Conservation (phyloP, 495 filamentous ascomycete species). For the Parathielavia hyrcaniae region DNA sequence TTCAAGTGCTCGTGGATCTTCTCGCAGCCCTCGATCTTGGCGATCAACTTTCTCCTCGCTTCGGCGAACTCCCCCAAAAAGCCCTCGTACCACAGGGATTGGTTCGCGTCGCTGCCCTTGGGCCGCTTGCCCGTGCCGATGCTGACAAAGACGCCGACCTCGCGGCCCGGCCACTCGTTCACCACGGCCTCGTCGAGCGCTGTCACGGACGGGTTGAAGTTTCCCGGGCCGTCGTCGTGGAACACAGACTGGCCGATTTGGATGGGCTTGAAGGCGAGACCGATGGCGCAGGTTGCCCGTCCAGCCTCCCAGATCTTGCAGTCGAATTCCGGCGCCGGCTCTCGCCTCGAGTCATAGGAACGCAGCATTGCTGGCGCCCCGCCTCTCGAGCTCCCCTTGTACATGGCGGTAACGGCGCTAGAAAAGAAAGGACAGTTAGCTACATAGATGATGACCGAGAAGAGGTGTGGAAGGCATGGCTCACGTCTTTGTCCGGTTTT, state of each 20-base stretch:
- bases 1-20: conserved; percentile 81
- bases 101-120: conserved; percentile 57
- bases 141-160: conserved; percentile 83
- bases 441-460: background rate
- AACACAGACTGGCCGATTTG: conserved; percentile 89
- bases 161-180: conserved; percentile 91
- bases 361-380: conserved; percentile 66
- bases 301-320: conserved; percentile 96
- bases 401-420: conserved; percentile 85
- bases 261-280: conserved; percentile 91
- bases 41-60: conserved; percentile 70
- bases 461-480: conserved; percentile 22
- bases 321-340: conserved; percentile 79
- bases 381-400: conserved; percentile 67
- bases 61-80: conserved; percentile 91
- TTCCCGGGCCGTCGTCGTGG: conserved; percentile 85
- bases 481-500: conserved; percentile 88
- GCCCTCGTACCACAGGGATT: conserved; percentile 84
- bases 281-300: conserved; percentile 86
- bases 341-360: conserved; percentile 90
- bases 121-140: conserved; percentile 89
- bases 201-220: conserved; percentile 82
- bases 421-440: background rate
- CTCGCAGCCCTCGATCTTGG: conserved; percentile 94
- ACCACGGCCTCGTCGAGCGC: conserved; percentile 82